Evolutionary conservation across 2,329 filamentous ascomycete genomes (phyloP), one percentile per base, ranked within the genome.

Genomic region (Metarhizium sp.): DNA sequence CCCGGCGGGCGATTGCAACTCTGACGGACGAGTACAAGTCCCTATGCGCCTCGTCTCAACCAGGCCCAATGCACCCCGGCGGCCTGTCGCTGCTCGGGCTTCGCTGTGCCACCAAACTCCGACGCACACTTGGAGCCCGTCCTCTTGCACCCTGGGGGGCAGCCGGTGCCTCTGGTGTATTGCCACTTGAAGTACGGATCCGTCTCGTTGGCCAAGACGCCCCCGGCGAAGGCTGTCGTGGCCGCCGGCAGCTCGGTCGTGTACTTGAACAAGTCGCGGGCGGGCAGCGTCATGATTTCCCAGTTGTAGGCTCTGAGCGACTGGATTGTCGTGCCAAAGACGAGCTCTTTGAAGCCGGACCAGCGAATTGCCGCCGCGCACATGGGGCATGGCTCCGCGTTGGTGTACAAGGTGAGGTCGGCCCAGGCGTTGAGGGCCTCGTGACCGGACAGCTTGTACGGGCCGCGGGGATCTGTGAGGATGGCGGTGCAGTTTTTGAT

Each of bases 381-480:
- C 75, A 82, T 83, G 6, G 78, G 75, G 63, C 79, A 82, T 55
- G 74, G 76, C 64, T 82, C 79, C 2, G 75, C 79, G 62, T 79
- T 82, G 25, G 79, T 82, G 64, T 82, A 82, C 3, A 82, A 64
- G 5, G 73, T 73, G n/a, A 82, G 64, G 16, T 69, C 59, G 2
- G 65, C 57, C 59, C 78, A 80, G 0, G 78, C 79, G 3, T 60
- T 63, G n/a, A 72, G 61, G 0, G 76, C 72, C 54, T 75, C 69
- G 8, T 62, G 51, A 0, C 72, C 62, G 0, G 67, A 70, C 45
- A 81, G 62, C 3, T 68, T 70, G 63, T 77, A 79, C 0, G 66
- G 66, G 1, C 78, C 77, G 3, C 63, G 45, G 0, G 75, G 71
- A 59, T 75, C 72, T 0, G 73, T 76, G 11, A 82, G 67, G 51